Evolutionary conservation across 176 grass and related monocot species (phyloP), one percentile per base, ranked within the genome.

Genomic region (Oryza officinalis): DNA sequence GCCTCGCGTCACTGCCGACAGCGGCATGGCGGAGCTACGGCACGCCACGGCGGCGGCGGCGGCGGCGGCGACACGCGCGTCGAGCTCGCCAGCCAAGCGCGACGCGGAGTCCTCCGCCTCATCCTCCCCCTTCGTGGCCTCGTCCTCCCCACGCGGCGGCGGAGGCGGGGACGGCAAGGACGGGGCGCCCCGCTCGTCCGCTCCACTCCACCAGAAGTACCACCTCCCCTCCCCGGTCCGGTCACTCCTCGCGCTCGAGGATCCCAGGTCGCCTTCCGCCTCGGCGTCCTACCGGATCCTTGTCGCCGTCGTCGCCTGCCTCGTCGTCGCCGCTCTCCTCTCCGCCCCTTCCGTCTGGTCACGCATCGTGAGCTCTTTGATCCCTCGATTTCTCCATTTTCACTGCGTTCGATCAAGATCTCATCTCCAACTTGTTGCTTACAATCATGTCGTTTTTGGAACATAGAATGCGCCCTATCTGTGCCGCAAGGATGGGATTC

Each of bases 401-500:
- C 49, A 10, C 38, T 30, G 5, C 18, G 20, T 65, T 52, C 68
- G 33, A 3, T 67, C 23, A 25, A 8, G 60, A 90, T 71, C 66
- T n/a, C 67, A 77, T 13, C 13, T 13, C 13, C 2, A 77, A 57
- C 80, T 81, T 78, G 70, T 59, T 73, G 23, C 52, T 87, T 26
- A 69, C 74, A 10, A 28, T 85, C 8, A 25, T 73, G 13, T 64
- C 12, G 43, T 32, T 84, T 23, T 11, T 25, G 69, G 63, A 78
- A 37, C 80, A 17, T 82, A 98, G 93, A 98, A 89, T 75, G 79
- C 84, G 65, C 93, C 96, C 49, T 98, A 94, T 69, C 84, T 98
- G 47, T 98, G 96, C 93, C 78, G 82, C 77, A 98, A 98, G 85
- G 91, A 94, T 67, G 96, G 93, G 75, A 94, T 98, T 86, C 86